Evolutionary conservation across 257 asterid genomes (phyloP).

Genomic region (Solanum commersonii): DNA sequence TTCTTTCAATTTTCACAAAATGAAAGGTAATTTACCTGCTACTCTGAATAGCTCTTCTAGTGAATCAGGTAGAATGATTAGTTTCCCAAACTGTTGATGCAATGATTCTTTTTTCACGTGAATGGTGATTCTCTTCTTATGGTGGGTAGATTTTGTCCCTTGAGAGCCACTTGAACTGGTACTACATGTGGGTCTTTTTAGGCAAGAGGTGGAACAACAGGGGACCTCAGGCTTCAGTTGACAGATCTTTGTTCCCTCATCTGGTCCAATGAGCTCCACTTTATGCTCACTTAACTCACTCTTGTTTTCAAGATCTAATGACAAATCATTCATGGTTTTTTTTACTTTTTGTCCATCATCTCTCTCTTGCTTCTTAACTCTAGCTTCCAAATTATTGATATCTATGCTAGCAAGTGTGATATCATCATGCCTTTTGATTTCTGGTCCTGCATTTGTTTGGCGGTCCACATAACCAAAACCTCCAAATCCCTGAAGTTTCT

Average conservation of each 20-base stretch:
- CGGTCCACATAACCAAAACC: conserved; percentile 31
- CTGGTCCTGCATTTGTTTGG: conserved; percentile 5
- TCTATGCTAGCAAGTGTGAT: neutral
- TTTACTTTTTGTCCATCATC: conserved; percentile 7
- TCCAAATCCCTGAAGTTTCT: conserved; percentile 52
- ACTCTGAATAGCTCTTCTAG: conserved; percentile 43
- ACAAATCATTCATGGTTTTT: conserved; percentile 30
- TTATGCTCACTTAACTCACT: conserved; percentile 19
- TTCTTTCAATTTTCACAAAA: neutral
- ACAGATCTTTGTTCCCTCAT: neutral
- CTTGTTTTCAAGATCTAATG: conserved; percentile 19
- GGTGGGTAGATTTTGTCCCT: conserved; percentile 12
- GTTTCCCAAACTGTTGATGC: conserved; percentile 22
- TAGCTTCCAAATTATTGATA: neutral
- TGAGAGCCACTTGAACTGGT: conserved; percentile 1
- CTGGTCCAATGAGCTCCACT: conserved; percentile 14
- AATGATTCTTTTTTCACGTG: conserved; percentile 24
- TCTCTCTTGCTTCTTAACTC: neutral
- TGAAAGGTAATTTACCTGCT: conserved; percentile 41
- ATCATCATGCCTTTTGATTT: neutral
- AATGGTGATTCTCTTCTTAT: conserved; percentile 66
- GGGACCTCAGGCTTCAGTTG: conserved; percentile 7
- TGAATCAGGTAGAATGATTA: conserved; percentile 69
- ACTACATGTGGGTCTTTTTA: conserved; percentile 11
- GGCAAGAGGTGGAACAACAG: conserved; percentile 7